phyloP scores from a whole-genome alignment of 495 filamentous ascomycete species.

The Rhypophila decipiens region DNA sequence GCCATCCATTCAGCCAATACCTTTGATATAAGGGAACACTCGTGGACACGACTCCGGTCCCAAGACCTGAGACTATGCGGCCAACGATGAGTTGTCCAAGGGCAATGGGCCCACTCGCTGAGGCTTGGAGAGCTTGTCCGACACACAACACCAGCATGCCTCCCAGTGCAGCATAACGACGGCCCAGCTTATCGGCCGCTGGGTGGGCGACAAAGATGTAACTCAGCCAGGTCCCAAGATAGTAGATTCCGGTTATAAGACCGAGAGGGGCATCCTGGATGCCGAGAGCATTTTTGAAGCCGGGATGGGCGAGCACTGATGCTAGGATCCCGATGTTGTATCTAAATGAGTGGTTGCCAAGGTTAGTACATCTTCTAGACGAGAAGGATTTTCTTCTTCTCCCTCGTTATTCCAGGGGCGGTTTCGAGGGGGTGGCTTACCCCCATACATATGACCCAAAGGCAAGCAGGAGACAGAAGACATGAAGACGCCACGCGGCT shows the following conservation, averaged over 20 bases:
- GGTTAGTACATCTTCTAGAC: too few relatives aligned
- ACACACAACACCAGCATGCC: conserved; percentile 41
- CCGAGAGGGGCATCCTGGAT: conserved; percentile 37
- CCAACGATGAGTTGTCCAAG: conserved; percentile 48
- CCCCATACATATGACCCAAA: conserved; percentile 56
- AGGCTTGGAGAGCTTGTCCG: conserved; percentile 40
- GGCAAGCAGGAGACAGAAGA: conserved; percentile 46
- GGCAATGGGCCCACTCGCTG: conserved; percentile 32
- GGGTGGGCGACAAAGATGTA: conserved; percentile 49
- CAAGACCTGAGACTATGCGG: conserved; percentile 45
- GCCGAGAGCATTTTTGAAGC: conserved; percentile 40
- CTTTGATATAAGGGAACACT: conserved; percentile 54
- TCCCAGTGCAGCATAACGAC: conserved; percentile 41
- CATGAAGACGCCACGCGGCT: conserved; percentile 37
- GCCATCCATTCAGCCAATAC: conserved; percentile 12
- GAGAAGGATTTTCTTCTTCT: too few relatives aligned
- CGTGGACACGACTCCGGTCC: conserved; percentile 46
- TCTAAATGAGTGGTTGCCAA: too few relatives aligned
- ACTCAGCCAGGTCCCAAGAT: conserved; percentile 48
- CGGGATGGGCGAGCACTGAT: conserved; percentile 48
- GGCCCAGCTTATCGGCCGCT: conserved; percentile 40
- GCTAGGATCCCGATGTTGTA: conserved; percentile 55
- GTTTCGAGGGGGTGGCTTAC: conserved; percentile 33
- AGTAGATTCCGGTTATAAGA: conserved; percentile 52
- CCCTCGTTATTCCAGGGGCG: too few relatives aligned